Percentiles rank a stretch among this genome's conserved stretches.
Conservation (phyloP, 192 early-diverging fungal species). For the Podila minutissima region DNA sequence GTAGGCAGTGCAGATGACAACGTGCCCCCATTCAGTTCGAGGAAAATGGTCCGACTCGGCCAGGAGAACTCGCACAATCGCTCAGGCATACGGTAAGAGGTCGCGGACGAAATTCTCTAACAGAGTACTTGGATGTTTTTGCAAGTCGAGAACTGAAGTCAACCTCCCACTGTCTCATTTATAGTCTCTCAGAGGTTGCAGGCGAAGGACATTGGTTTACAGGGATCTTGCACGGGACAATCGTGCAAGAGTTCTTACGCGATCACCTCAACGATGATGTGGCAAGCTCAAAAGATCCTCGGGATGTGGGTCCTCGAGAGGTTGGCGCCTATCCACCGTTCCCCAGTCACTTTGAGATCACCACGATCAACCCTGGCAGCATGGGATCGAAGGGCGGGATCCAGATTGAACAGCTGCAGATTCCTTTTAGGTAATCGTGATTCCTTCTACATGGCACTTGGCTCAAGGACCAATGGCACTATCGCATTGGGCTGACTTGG, state of each 20-base stretch:
- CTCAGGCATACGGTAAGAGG: background rate
- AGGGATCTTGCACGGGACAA: slow-evolving; percentile 63
- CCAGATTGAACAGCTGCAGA: slow-evolving; percentile 68
- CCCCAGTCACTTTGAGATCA: slow-evolving; percentile 67
- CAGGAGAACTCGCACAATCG: slow-evolving; percentile 69
- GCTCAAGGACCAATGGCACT: background rate
- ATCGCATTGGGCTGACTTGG: background rate
- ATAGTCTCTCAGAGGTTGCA: slow-evolving; percentile 68
- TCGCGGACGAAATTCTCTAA: background rate
- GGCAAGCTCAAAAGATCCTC: background rate
- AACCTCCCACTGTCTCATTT: background rate
- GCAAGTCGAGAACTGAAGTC: background rate
- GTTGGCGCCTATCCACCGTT: slow-evolving; percentile 44
- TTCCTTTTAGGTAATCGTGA: slow-evolving; percentile 67
- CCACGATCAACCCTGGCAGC: slow-evolving; percentile 70
- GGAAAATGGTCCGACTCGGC: slow-evolving; percentile 69
- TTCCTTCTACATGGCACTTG: too few species aligned
- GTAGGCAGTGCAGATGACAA: slow-evolving; percentile 75
- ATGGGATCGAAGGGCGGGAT: slow-evolving; percentile 75
- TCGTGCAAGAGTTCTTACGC: slow-evolving; percentile 59
- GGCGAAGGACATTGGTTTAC: slow-evolving; percentile 76
- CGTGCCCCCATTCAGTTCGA: slow-evolving; percentile 75
- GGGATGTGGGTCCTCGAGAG: background rate
- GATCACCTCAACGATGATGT: slow-evolving; percentile 40
- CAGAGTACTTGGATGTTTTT: background rate